Base-by-base conservation (phyloP, 768 basidiomycete genomes). In the Lentinula aciculospora region DNA sequence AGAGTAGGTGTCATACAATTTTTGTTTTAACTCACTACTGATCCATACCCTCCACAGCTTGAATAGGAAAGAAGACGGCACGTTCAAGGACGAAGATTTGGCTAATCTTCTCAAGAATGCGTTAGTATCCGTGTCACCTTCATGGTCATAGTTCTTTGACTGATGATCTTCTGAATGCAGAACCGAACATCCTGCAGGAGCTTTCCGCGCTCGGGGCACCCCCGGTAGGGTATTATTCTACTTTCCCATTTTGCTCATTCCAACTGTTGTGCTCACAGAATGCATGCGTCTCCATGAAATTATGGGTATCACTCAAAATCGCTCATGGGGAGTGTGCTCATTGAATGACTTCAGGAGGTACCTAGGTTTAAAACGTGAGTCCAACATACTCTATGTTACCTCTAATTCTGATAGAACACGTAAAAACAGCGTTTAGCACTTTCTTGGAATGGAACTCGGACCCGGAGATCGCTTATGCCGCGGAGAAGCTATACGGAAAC, bases 401-500 rank as follows among this genome's bases (percentile, higher is more conserved):
- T 36, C 5, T 19, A 10, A n/a, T n/a, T n/a, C 23, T 21, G 23
- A 37, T 23, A 27, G 5, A 25, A n/a, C 9, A 8, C 12, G 15
- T 45, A 27, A n/a, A n/a, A 53, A 47, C 39, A 92, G 89, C 84
- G 0, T 92, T 85, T 69, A 67, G 75, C 4, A 80, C 63, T 47
- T 94, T 94, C 77, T 67, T 80, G 61, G 90, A 94, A 63, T 94
- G 92, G 92, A 94, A 94, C 67, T 78, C 86, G 0, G 66, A 90
- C 60, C 77, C 80, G 2, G 81, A 83, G 53, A 82, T 94, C 39
- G 84, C 86, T 3, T 74, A 76, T 15, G 81, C 83, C 5, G 91
- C 91, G 0, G 87, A 92, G 68, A 87, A 81, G 62, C 76, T 94
- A 1, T 94, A 94, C 54, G 85, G 85, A 9, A 62, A 87, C 65